Base-by-base conservation (phyloP, 2,329 filamentous ascomycete genomes). In the Sarocladium kiliense region DNA sequence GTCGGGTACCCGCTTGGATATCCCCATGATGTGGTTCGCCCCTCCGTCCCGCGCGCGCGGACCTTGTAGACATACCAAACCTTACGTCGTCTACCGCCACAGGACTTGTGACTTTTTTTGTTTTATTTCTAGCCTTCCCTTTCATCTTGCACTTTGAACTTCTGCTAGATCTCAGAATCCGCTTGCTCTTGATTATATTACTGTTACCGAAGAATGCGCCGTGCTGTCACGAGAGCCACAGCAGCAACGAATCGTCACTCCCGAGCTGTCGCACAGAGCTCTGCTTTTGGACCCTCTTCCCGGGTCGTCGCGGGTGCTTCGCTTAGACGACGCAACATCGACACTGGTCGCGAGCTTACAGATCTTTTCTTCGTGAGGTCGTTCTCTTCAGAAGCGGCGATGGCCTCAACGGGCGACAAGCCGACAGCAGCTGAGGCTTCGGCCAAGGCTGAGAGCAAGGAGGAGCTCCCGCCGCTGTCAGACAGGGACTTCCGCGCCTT, bases 401-500 rank as follows among this genome's bases (percentile, higher is more conserved):
- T 53, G 50, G 18, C 50, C 16, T 41, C 50, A 14, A 37, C 11
- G 4, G 32, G 21, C 37, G 36, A 45, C n/a, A 30, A 47, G 11
- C 18, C 42, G 39, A 26, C 39, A 26, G 41, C 26, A 21, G 16
- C 53, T 4, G 36, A 27, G 14, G 34, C 51, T 9, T 26, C 30
- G 32, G 14, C 23, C 37, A 39, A n/a, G 9, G 25, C 44, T 21
- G 51, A 42, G 2, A 54, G 27, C 19, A 47, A 56, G 5, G 61
- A 66, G 14, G 59, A 62, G 14, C 69, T 88, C 1, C 84, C 87
- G 0, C 82, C 86, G 23, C 75, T 93, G 27, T 84, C 82, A 0
- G 70, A 82, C 1, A 74, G 77, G 55, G 87, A 93, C 56, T 91
- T 89, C 64, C 77, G 76, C 51, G 71, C 77, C 37, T 92, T 87